Evolutionary conservation across 768 basidiomycete genomes (phyloP), one percentile per base, ranked within the genome.

Genomic region (Mycena alexandri): DNA sequence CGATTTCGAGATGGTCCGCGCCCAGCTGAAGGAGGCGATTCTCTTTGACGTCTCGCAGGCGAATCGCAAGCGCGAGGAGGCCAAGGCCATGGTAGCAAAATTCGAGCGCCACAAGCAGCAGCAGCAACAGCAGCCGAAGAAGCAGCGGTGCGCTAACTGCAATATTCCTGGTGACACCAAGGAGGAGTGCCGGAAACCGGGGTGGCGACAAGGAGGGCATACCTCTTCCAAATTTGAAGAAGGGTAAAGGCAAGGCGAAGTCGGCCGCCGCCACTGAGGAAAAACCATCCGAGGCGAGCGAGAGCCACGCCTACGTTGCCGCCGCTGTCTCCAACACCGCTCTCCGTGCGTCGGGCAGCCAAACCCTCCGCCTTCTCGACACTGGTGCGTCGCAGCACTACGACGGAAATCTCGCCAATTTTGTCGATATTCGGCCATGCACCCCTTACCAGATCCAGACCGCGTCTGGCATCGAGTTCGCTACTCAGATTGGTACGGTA

Each of bases 311-410:
- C 19, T 59, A 59, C 44, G 29, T 59, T 19, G 43, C 57, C 19
- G 57, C 57, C n/a, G 22, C 57, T 19, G 29, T 47, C 22, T 33
- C 43, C 21, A 17, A 47, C 43, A 33, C 7, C 13, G 43, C 57
- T 3, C 43, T 59, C 11, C 41, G 57, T 19, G 57, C 57, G 17
- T 25, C 57, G 19, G 29, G n/a, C 4, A 24, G 29, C 8, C 13
- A 59, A 25, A 14, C 42, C 13, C 19, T 61, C 48, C 61, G 50
- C 19, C 51, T 62, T 21, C 61, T 62, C 50, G 50, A 62, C 50
- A 62, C 61, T 13, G 61, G 48, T 41, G 50, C 61, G 3, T 62
- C 61, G 17, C 61, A 62, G 34, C 61, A 62, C 33, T 62, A 62
- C 61, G 50, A 62, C 34, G 50, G 50, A 3, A 52, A 62, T 25